Conservation (phyloP, 2,329 filamentous ascomycete genomes). For the Apiospora saccharicola region DNA sequence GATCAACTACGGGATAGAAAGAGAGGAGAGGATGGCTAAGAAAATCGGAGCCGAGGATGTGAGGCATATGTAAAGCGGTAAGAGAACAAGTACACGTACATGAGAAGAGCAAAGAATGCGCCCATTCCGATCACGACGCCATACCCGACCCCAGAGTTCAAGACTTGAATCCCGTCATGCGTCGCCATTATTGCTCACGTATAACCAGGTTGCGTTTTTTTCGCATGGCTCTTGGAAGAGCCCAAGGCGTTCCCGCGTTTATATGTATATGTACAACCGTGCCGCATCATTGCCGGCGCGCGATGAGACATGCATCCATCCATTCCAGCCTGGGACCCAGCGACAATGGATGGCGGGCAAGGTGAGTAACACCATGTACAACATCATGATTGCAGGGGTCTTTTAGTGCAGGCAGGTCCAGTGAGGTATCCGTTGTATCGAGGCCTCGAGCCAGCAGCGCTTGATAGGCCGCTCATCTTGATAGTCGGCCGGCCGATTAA, state of each 20-base stretch:
- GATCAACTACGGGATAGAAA: no score
- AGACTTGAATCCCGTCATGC: conserved; percentile 33
- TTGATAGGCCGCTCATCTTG: neutral
- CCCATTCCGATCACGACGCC: conserved; percentile 59
- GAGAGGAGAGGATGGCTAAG: no score
- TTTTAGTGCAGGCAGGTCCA: neutral
- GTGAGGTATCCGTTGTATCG: neutral
- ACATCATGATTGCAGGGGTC: neutral
- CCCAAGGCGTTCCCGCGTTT: neutral
- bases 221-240: neutral
- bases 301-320: neutral
- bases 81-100: conserved; percentile 36
- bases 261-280: neutral
- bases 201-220: neutral
- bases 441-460: neutral
- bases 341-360: neutral
- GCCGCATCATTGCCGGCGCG: no score
- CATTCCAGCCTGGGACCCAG: neutral
- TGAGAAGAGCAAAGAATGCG: conserved; percentile 50
- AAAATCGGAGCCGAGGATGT: neutral
- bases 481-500: neutral
- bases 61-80: neutral
- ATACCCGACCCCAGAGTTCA: conserved; percentile 52
- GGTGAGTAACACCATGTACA: neutral
- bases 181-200: neutral